Evolutionary conservation across 2,329 filamentous ascomycete species (phyloP), one percentile per base, ranked within the genome.

Genomic region (Ophiocordyceps camponoti-floridani): DNA sequence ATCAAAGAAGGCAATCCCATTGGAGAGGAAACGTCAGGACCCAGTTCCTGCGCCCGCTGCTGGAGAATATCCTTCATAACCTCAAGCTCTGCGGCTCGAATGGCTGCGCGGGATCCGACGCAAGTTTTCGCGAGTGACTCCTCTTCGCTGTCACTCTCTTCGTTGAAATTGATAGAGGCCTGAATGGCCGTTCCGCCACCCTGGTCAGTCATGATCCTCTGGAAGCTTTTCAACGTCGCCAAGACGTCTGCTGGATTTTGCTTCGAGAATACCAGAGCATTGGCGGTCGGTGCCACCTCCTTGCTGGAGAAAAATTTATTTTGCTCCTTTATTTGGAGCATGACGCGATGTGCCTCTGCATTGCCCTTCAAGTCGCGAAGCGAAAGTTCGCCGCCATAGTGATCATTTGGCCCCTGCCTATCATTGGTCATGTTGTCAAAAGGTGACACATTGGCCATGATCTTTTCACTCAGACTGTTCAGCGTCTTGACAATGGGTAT

Each of bases 391-490:
- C 33, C 33, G 49, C 79, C 76, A 56, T 81, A 91, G 0, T 81
- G 79, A 52, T 87, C 82, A 48, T 86, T 81, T 54, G 79, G 66
- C 2, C 78, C 79, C 18, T 52, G 53, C 5, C 52, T 43, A 44
- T 78, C 75, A 2, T 79, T 74, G 5, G 69, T 72, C 48, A 79
- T 73, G 1, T 75, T 71, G 57, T 95, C 87, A 5, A 81, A 77
- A 1, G 87, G 82, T 2, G 82, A 77, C 11, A 94, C 85, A 50
- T 88, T 83, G 42, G 82, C 82, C 73, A 98, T 82, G 58, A 98
- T 83, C 62, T 93, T 95, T 60, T 91, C 86, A 54, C 86, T 94
- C 46, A 96, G 72, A 48, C 75, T 85, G 59, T 98, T 98, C 46
- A 98, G 67, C 0, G 85, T 87, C 49, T 82, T 79, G 50, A 96